Evolutionary conservation across 371 early-diverging fungal genomes (phyloP).

Genomic region (Mortierella polycephala): DNA sequence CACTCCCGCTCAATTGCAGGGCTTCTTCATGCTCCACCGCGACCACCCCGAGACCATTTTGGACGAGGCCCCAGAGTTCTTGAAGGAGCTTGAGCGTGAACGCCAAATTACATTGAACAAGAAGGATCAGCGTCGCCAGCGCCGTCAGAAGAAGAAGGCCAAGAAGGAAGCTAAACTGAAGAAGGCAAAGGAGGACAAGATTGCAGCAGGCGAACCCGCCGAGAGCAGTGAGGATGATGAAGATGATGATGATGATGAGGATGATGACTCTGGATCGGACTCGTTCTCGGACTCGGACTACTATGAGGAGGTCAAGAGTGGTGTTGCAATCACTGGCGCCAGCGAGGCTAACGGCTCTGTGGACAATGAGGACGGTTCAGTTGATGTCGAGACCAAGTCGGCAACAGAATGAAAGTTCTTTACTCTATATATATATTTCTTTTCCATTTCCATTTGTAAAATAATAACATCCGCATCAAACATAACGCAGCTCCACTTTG

Average conservation of each 20-base stretch:
- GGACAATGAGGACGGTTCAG: background rate
- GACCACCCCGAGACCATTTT: conserved; percentile 43
- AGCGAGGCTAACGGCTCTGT: conserved; percentile 11
- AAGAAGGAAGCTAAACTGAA: conserved; percentile 36
- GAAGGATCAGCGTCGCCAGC: conserved; percentile 39
- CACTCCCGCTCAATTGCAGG: conserved; percentile 64
- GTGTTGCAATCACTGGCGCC: conserved; percentile 1
- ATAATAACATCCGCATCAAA: too few species aligned
- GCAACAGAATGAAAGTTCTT: background rate
- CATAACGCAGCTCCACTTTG: too few species aligned
- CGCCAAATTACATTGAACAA: conserved; percentile 25
- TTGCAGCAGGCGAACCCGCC: conserved; percentile 36
- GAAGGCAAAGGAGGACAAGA: conserved; percentile 46
- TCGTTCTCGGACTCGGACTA: conserved; percentile 46
- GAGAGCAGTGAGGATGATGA: conserved; percentile 24
- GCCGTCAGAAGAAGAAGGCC: conserved; percentile 31
- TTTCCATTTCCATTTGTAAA: too few species aligned
- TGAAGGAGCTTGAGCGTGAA: conserved; percentile 34
- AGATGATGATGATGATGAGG: conserved; percentile 16
- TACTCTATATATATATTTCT: too few species aligned
- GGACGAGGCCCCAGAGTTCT: conserved; percentile 38
- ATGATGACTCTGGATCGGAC: conserved; percentile 15
- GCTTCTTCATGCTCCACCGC: conserved; percentile 53
- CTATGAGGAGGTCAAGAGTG: conserved; percentile 31
- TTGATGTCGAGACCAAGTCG: background rate